Conservation (phyloP, 2,329 filamentous ascomycete genomes). For the Epicoccum nigrum region DNA sequence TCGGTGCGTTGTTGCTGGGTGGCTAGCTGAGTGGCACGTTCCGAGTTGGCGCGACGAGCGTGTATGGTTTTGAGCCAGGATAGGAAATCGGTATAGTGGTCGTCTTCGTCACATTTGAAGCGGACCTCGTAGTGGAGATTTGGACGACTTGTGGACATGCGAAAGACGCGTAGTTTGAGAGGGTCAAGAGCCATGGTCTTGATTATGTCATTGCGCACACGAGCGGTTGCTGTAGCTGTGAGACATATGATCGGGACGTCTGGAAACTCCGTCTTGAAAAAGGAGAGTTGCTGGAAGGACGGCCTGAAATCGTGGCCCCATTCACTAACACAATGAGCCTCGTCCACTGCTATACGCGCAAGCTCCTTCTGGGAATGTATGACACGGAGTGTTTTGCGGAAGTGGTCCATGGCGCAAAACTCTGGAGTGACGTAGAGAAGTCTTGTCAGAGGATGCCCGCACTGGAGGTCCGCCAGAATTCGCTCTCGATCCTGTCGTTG, state of each 20-base stretch:
- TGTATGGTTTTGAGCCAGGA: slow-evolving; percentile 78
- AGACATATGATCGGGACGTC: slow-evolving; percentile 90
- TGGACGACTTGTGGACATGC: slow-evolving; percentile 80
- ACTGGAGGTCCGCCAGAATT: slow-evolving; percentile 82
- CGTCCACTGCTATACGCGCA: slow-evolving; percentile 87
- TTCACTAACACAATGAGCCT: slow-evolving; percentile 96
- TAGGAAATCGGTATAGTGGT: slow-evolving; percentile 76
- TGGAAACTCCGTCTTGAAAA: slow-evolving; percentile 82
- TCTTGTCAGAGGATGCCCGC: slow-evolving; percentile 81
- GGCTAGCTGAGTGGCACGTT: slow-evolving; percentile 64
- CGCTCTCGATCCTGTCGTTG: slow-evolving; percentile 65
- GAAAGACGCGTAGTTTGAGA: slow-evolving; percentile 72
- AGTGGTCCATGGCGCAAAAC: slow-evolving; percentile 76
- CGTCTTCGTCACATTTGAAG: slow-evolving; percentile 77
- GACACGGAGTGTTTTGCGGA: slow-evolving; percentile 74
- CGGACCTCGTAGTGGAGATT: slow-evolving; percentile 92
- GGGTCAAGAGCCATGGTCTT: slow-evolving; percentile 71
- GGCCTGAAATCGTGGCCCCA: slow-evolving; percentile 98
- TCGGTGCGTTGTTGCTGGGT: slow-evolving; percentile 59
- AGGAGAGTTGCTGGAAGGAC: slow-evolving; percentile 84
- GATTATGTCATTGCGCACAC: slow-evolving; percentile 83
- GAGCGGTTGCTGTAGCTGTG: slow-evolving; percentile 85
- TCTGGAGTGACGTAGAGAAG: slow-evolving; percentile 95
- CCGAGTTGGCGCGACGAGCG: slow-evolving; percentile 65
- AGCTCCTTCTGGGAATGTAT: slow-evolving; percentile 83